Base-by-base conservation (phyloP, 1,284 basidiomycete species). In the Ustilago esculenta region DNA sequence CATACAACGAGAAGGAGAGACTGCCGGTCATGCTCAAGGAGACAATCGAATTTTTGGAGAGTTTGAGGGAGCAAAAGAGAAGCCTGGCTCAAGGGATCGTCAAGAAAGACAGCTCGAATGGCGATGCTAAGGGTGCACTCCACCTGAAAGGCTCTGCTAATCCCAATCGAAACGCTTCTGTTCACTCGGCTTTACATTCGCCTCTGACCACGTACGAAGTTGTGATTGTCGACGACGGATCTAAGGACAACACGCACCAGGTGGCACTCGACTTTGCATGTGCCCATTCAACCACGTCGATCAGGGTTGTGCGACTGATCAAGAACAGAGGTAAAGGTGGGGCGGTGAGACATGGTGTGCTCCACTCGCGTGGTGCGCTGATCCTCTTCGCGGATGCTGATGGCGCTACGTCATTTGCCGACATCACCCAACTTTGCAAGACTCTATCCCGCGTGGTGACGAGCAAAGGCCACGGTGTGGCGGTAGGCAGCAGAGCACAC, bases 361-460 rank as follows among this genome's bases (percentile, higher is more conserved):
- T 94, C 59, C 89, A 91, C 77, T 86, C 88, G 5, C 86, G 91
- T 4, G 94, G 94, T 5, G 82, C 85, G 61, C 84, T 90, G n/a
- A 84, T 96, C 43, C 84, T 96, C 42, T 94, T 96, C 87, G 93
- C 90, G 30, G 94, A 97, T 78, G 94, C 94, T 6, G 94, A 97
- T 74, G 94, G 91, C 2, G 94, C 94, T 20, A 93, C 91, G 61
- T 86, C 87, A 33, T 94, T 97, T 71, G 85, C 87, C 40, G 94
- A 95, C 75, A 80, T 96, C 12, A 88, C 90, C 66, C 75, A 84
- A 24, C 83, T 97, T 14, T 91, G 91, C 86, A 83, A 83, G 1
- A 86, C 87, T 18, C 89, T 95, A 86, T 40, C 45, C 6, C 45
- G 41, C 4, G 56, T 78, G 2, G 35, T 68, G 3, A 79, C 54